Evolutionary conservation across 2,329 filamentous ascomycete genomes (phyloP).

Genomic region (Cytospora mali): DNA sequence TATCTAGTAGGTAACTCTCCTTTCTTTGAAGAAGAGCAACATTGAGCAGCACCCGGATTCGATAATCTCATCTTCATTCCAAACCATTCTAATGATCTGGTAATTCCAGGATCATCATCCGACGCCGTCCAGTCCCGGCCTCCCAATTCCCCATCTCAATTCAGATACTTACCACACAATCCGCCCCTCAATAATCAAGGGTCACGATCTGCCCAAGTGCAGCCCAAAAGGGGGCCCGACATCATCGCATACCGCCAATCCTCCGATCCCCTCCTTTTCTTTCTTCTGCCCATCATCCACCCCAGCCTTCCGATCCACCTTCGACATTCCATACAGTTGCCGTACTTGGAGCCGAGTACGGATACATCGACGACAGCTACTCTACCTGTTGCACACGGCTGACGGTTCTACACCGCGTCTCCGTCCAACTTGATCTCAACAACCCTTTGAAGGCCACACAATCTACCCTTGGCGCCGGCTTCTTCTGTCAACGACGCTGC

Average conservation of each 20-base stretch:
- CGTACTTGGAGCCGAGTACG: background rate
- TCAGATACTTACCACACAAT: background rate
- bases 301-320: constrained; percentile 1
- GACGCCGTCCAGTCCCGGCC: background rate
- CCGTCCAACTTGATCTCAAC: background rate
- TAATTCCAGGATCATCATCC: background rate
- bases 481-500: background rate
- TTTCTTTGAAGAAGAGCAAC: background rate
- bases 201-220: constrained; percentile 16
- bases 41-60: background rate
- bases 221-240: constrained; percentile 14
- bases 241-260: background rate
- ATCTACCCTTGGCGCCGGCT: background rate
- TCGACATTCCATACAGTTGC: background rate
- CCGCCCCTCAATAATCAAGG: background rate
- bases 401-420: background rate
- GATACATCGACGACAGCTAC: background rate
- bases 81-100: background rate
- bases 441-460: background rate
- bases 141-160: background rate
- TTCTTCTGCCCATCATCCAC: constrained; percentile 1
- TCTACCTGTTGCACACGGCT: background rate
- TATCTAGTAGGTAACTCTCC: too few species aligned
- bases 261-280: background rate
- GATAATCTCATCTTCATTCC: background rate